Conservation (phyloP, 352 stramenopile genomes). For the Phytophthora fragariaefolia region DNA sequence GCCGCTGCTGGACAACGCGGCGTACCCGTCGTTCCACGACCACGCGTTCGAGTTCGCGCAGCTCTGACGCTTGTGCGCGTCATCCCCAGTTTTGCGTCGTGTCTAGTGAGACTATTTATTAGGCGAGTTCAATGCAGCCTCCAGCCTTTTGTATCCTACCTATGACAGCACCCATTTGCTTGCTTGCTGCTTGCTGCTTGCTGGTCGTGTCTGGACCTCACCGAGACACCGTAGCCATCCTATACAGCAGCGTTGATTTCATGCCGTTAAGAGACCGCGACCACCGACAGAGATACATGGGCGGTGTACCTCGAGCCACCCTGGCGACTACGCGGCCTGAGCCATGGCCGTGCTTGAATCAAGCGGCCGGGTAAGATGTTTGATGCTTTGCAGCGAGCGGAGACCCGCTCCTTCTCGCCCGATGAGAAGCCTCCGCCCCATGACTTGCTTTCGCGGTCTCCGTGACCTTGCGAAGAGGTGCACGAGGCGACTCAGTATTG, state of each 20-base stretch:
- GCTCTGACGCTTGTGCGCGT: conserved; percentile 17
- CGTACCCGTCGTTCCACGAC: conserved; percentile 36
- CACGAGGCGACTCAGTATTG: conserved; percentile 9
- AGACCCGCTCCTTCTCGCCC: background rate
- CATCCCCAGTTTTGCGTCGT: conserved; percentile 27
- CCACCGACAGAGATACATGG: too few species aligned
- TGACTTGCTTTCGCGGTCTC: background rate
- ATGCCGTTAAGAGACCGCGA: too few species aligned
- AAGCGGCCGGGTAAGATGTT: background rate
- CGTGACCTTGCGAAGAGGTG: conserved; percentile 13
- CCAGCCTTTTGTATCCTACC: background rate
- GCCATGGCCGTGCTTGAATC: too few species aligned
- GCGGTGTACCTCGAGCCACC: conserved; percentile 16
- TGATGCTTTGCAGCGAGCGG: background rate
- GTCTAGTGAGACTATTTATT: conserved; percentile 18
- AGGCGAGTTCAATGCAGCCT: conserved; percentile 1
- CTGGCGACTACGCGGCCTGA: conserved; percentile 11
- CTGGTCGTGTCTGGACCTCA: background rate
- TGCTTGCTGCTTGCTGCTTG: too few species aligned
- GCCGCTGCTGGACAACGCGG: conserved; percentile 24
- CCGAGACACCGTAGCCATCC: background rate
- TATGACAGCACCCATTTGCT: background rate
- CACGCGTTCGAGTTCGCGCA: conserved; percentile 37
- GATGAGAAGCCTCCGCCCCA: background rate
- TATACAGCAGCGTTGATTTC: conserved; percentile 4